A percentile compares a stretch with the other conserved stretches of the same genome.
These are phyloP conservation scores for Trichoderma sp. DNA, from an alignment of 2,329 filamentous ascomycete species.

Conservation along the genomic window DNA sequence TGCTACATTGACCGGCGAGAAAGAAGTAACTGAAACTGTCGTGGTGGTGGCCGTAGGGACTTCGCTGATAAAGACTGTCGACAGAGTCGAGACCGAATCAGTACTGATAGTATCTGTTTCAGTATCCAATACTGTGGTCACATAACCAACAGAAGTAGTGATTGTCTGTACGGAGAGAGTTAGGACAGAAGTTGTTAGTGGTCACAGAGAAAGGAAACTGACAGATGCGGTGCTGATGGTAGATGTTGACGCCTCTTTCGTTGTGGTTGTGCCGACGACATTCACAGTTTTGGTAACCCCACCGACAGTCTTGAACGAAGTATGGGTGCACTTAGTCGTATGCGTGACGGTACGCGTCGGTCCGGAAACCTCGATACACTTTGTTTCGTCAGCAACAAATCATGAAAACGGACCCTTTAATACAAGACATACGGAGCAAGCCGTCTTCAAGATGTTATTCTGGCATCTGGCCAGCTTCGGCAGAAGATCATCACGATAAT, in stretches of 20 bases:
- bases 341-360: not conserved
- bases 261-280: not conserved
- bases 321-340: constrained; percentile 1
- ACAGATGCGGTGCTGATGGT: constrained; percentile 1
- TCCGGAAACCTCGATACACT: not conserved
- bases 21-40: not conserved
- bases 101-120: not conserved
- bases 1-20: not conserved
- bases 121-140: not conserved
- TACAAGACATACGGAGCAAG: not conserved
- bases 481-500: constrained; percentile 1
- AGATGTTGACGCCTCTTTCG: not conserved
- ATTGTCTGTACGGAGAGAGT: not conserved
- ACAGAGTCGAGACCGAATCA: not conserved
- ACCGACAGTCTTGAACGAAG: not conserved
- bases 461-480: not conserved
- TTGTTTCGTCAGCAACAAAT: not conserved
- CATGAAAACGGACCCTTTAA: not conserved
- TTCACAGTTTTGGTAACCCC: not conserved
- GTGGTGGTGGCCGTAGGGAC: not conserved
- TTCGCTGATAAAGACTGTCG: not conserved
- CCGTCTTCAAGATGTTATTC: not conserved
- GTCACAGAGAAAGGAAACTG: not conserved
- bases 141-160: not conserved
- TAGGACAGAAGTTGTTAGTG: not conserved